A percentile compares a stretch with the other conserved stretches of the same genome.
Evolutionary conservation across 805 yeast genomes (phyloP).

Genomic region (Cyberlindnera misumaiensis): DNA sequence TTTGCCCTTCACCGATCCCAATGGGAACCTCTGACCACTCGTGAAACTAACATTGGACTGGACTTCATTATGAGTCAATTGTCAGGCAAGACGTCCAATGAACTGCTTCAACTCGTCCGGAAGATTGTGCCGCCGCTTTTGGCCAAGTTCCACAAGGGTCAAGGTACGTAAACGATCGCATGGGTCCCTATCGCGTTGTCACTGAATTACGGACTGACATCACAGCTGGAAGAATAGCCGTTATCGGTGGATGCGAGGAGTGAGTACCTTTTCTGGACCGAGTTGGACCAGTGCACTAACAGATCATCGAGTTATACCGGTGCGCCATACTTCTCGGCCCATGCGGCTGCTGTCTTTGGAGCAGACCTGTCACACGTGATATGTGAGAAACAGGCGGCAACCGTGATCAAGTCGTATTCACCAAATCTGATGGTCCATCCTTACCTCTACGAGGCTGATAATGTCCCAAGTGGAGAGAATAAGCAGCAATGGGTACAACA

Average conservation of each 20-base stretch:
- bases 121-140: slow-evolving; percentile 70
- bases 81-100: slow-evolving; percentile 19
- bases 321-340: slow-evolving; percentile 88
- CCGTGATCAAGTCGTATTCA: slow-evolving; percentile 77
- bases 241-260: slow-evolving; percentile 93
- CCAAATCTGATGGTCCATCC: slow-evolving; percentile 98
- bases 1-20: too few relatives aligned
- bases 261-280: slow-evolving; percentile 21
- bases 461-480: slow-evolving; percentile 11
- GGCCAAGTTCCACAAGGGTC: slow-evolving; percentile 79
- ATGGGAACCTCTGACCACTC: too few relatives aligned
- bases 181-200: neutral
- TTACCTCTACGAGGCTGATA: slow-evolving; percentile 48
- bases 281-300: slow-evolving; percentile 5
- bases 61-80: slow-evolving; percentile 9
- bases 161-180: slow-evolving; percentile 40
- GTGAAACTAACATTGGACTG: too few relatives aligned
- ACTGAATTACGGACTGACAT: neutral
- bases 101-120: slow-evolving; percentile 43
- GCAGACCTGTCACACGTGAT: slow-evolving; percentile 84
- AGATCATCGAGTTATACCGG: slow-evolving; percentile 63
- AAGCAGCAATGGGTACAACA: slow-evolving; percentile 28
- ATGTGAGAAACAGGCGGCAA: slow-evolving; percentile 76
- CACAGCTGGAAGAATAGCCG: slow-evolving; percentile 68
- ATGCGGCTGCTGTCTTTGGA: slow-evolving; percentile 78